Conservation (phyloP, 176 grass and related monocot genomes). For the Bolboschoenus planiculmis region DNA sequence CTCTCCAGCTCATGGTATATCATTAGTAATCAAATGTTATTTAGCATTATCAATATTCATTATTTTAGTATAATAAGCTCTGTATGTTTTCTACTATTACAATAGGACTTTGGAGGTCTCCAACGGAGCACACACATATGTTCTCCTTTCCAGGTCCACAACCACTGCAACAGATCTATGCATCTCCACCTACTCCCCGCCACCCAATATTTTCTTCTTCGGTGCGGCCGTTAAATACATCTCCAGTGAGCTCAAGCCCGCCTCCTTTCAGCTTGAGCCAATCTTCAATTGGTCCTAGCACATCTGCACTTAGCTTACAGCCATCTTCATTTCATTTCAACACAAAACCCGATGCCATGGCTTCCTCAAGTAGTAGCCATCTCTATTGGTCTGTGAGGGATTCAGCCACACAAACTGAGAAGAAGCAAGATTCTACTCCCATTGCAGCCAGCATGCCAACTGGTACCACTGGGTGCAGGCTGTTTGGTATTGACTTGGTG, state of each 20-base stretch:
- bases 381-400: conserved; percentile 49
- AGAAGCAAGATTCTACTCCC: conserved; percentile 43
- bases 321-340: conserved; percentile 31
- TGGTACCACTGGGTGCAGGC: conserved; percentile 41
- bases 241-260: neutral
- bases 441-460: neutral
- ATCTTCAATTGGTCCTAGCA: neutral
- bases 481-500: conserved; percentile 83
- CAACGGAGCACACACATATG: conserved; percentile 32
- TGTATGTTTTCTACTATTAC: conserved; percentile 4
- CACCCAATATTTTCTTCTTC: neutral
- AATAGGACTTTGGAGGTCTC: conserved; percentile 75
- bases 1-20: conserved; percentile 22
- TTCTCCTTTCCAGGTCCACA: conserved; percentile 58
- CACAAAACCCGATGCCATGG: conserved; percentile 27
- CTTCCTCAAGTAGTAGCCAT: conserved; percentile 26
- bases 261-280: neutral
- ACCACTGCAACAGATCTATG: conserved; percentile 28
- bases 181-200: neutral
- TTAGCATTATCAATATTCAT: neutral
- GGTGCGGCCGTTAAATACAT: neutral
- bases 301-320: neutral
- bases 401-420: conserved; percentile 31
- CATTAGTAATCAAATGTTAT: neutral
- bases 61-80: conserved; percentile 6